Percentiles rank a stretch among this genome's conserved stretches.
These are phyloP conservation scores for Mortierella sp. DNA, from an alignment of 371 early-diverging fungal species.

Conservation along the genomic window DNA sequence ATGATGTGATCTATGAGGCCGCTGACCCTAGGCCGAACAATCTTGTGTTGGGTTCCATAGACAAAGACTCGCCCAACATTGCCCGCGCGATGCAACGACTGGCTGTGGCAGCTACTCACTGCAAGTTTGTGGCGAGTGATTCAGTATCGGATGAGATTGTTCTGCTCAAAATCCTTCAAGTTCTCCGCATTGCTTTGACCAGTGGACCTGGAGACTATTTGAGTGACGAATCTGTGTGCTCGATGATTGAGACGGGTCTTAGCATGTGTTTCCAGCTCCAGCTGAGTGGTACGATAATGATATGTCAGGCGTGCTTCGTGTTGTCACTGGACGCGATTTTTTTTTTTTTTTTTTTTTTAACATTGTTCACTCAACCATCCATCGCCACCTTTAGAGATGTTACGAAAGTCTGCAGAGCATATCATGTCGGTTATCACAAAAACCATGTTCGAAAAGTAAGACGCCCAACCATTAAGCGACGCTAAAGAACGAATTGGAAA, in stretches of 20 bases:
- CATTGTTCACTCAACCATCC: neutral
- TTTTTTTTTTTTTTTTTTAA: no score
- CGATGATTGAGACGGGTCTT: slow-evolving; percentile 95
- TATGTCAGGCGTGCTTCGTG: no score
- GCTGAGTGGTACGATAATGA: slow-evolving; percentile 73
- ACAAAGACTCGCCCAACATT: slow-evolving; percentile 74
- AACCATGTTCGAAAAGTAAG: slow-evolving; percentile 75
- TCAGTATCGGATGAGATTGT: slow-evolving; percentile 93
- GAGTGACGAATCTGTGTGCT: slow-evolving; percentile 93
- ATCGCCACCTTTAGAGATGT: slow-evolving; percentile 65
- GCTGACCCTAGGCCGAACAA: neutral
- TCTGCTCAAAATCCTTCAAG: slow-evolving; percentile 85
- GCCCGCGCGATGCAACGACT: slow-evolving; percentile 77
- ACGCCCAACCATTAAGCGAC: no score
- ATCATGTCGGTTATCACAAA: slow-evolving; percentile 81
- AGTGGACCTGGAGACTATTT: slow-evolving; percentile 74
- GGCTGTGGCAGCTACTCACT: slow-evolving; percentile 87
- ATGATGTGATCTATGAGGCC: neutral
- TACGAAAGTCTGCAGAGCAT: slow-evolving; percentile 83
- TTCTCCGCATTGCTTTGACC: slow-evolving; percentile 78
- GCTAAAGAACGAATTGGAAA: no score
- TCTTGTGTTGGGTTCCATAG: slow-evolving; percentile 34
- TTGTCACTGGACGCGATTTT: no score
- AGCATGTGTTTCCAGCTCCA: slow-evolving; percentile 96
- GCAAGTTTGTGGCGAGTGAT: slow-evolving; percentile 96